Evolutionary conservation across 1,284 basidiomycete genomes (phyloP).

Genomic region (Ustilago vetiveriae): DNA sequence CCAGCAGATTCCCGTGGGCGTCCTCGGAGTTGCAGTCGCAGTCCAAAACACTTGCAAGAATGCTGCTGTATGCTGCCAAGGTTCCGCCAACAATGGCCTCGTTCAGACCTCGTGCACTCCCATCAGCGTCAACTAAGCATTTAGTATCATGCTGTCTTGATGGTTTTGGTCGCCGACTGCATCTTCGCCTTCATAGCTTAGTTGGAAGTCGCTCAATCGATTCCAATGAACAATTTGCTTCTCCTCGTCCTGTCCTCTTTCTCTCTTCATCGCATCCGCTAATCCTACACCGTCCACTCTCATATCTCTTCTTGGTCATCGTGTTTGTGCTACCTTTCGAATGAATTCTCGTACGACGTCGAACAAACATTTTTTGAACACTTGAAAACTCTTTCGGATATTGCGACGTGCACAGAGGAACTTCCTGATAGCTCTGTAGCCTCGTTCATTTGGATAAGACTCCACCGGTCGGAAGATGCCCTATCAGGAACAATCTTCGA

Average conservation of each 20-base stretch:
- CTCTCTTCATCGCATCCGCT: slow-evolving; percentile 11
- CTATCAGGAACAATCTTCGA: no score
- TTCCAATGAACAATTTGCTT: not conserved
- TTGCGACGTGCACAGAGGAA: no score
- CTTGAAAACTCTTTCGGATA: no score
- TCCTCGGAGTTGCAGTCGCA: slow-evolving; percentile 19
- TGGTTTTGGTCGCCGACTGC: not conserved
- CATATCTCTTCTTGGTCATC: not conserved
- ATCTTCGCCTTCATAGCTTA: slow-evolving; percentile 1
- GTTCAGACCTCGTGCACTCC: slow-evolving; percentile 53
- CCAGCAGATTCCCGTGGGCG: slow-evolving; percentile 42
- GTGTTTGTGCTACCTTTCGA: no score
- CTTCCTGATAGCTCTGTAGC: no score
- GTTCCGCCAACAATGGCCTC: slow-evolving; percentile 50
- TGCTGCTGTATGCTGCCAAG: slow-evolving; percentile 46
- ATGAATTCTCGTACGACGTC: not conserved
- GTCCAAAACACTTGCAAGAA: slow-evolving; percentile 51
- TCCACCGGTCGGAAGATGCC: no score
- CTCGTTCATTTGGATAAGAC: no score
- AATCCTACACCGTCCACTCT: slow-evolving; percentile 8
- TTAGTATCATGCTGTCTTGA: not conserved
- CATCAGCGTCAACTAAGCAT: slow-evolving; percentile 48
- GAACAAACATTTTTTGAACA: not conserved
- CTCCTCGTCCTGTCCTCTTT: not conserved
- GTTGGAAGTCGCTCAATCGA: not conserved